Conservation (phyloP, 805 yeast species). For the Metschnikowia orientalis region DNA sequence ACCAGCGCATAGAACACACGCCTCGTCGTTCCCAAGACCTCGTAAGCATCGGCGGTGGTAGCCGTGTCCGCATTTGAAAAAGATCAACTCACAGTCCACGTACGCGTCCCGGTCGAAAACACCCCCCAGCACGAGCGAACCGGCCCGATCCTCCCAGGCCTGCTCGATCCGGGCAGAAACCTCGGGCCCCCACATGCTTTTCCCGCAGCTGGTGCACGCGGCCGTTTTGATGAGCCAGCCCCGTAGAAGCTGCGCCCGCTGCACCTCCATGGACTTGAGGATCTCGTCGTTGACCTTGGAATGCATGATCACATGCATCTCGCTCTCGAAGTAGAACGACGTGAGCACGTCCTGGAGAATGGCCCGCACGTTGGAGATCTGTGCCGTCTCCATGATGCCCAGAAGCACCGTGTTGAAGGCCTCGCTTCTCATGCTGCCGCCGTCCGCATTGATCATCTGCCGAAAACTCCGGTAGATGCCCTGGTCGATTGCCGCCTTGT, state of each 20-base stretch:
- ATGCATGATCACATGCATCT: slow-evolving; percentile 48
- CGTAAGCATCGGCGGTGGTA: slow-evolving; percentile 57
- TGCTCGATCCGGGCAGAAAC: slow-evolving; percentile 42
- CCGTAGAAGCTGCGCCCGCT: slow-evolving; percentile 38
- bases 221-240: slow-evolving; percentile 58
- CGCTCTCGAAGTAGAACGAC: slow-evolving; percentile 61
- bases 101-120: slow-evolving; percentile 9
- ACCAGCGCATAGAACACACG: slow-evolving; percentile 16
- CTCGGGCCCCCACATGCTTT: slow-evolving; percentile 64
- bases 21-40: slow-evolving; percentile 30
- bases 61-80: slow-evolving; percentile 64
- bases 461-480: slow-evolving; percentile 33
- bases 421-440: no score
- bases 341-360: slow-evolving; percentile 60
- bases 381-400: slow-evolving; percentile 20
- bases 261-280: slow-evolving; percentile 39
- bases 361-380: slow-evolving; percentile 54
- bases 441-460: slow-evolving; percentile 26
- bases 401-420: slow-evolving; percentile 11
- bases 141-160: slow-evolving; percentile 52
- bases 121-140: slow-evolving; percentile 5
- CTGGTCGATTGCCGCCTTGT: slow-evolving; percentile 18
- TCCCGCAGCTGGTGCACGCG: slow-evolving; percentile 76
- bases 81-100: slow-evolving; percentile 36
- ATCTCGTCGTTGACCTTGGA: slow-evolving; percentile 56